Conservation (phyloP, 257 asterid genomes). For the Nemophila menziesii region DNA sequence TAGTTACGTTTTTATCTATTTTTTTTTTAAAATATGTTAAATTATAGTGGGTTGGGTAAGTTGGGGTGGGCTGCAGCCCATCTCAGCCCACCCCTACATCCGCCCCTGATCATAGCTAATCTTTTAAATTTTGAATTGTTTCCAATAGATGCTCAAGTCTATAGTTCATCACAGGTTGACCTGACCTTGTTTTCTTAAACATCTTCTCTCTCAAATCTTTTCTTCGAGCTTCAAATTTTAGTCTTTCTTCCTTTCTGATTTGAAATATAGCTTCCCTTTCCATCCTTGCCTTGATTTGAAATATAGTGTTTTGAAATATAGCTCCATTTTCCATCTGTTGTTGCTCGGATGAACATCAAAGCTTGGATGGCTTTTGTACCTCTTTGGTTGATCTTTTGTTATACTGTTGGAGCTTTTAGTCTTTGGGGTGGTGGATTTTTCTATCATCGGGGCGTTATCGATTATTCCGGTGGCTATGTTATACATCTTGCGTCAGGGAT, state of each 20-base stretch:
- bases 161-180: constrained; percentile 93
- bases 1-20: no score
- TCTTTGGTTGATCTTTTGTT: constrained; percentile 47
- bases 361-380: constrained; percentile 75
- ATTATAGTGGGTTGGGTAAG: no score
- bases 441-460: constrained; percentile 57
- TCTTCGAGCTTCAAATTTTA: constrained; percentile 47
- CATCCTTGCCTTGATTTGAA: constrained; percentile 37
- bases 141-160: constrained; percentile 85
- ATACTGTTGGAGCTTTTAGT: constrained; percentile 60
- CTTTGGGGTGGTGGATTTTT: constrained; percentile 62
- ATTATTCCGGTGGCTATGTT: constrained; percentile 54
- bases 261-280: constrained; percentile 51
- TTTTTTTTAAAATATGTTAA: no score
- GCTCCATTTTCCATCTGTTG: no score
- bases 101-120: constrained; percentile 15
- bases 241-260: constrained; percentile 45
- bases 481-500: constrained; percentile 62
- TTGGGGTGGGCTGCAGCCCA: no score
- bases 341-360: constrained; percentile 52
- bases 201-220: constrained; percentile 58
- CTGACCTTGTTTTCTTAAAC: constrained; percentile 78
- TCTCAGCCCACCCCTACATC: no score
- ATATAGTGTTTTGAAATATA: no score
- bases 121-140: constrained; percentile 42